Evolutionary conservation across 192 early-diverging fungal genomes (phyloP).

Genomic region (Coemansia sp.): DNA sequence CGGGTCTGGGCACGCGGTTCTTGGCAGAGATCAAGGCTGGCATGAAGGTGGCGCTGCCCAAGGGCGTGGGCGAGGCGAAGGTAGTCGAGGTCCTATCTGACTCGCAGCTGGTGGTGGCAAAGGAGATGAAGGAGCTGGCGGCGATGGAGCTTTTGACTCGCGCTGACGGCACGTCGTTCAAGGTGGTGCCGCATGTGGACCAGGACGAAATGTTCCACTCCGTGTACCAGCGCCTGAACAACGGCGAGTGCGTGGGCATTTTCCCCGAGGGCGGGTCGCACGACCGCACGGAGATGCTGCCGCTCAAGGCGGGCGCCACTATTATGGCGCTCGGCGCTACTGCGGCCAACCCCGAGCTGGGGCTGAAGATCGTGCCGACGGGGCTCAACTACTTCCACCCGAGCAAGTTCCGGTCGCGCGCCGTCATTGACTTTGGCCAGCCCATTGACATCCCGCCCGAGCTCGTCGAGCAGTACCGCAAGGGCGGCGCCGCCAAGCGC

Average conservation of each 20-base stretch:
- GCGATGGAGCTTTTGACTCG: conserved; percentile 67
- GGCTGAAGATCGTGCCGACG: conserved; percentile 92
- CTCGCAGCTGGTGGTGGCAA: conserved; percentile 75
- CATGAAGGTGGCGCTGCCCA: conserved; percentile 67
- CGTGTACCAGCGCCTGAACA: conserved; percentile 78
- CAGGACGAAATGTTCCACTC: conserved; percentile 84
- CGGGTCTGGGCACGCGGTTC: conserved; percentile 72
- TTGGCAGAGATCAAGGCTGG: conserved; percentile 66
- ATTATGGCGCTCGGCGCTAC: conserved; percentile 91
- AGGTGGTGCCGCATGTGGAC: conserved; percentile 83
- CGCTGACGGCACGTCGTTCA: conserved; percentile 63
- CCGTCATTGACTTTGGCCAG: conserved; percentile 97
- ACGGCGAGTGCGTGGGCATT: conserved; percentile 84
- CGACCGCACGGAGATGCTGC: conserved; percentile 94
- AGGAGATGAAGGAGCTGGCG: conserved; percentile 73
- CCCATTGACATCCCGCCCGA: conserved; percentile 80
- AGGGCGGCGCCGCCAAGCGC: conserved; percentile 82
- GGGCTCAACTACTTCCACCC: conserved; percentile 98
- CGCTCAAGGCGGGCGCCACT: conserved; percentile 88
- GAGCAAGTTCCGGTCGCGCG: conserved; percentile 91
- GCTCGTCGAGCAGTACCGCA: conserved; percentile 80
- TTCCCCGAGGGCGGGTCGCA: conserved; percentile 99
- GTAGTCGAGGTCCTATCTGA: conserved; percentile 83
- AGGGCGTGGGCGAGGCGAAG: conserved; percentile 62
- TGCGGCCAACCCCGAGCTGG: conserved; percentile 76